Conservation (phyloP, 1,284 basidiomycete species). For the Cutaneotrichosporon sp. region DNA sequence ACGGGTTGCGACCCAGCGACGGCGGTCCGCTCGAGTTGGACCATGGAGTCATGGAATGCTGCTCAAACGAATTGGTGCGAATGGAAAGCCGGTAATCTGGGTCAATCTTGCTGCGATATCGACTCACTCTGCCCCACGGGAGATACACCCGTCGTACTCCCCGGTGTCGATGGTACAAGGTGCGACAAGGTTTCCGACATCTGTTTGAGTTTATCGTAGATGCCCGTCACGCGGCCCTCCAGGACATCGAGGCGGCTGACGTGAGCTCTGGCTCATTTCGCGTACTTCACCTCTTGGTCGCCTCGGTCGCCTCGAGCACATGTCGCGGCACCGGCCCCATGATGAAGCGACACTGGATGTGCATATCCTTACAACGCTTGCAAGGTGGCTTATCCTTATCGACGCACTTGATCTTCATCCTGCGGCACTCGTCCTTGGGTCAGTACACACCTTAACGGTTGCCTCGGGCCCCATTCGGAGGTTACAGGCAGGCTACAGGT, state of each 20-base stretch:
- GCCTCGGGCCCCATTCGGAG: too few relatives aligned
- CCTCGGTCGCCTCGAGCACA: conserved; percentile 13
- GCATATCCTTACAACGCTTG: conserved; percentile 29
- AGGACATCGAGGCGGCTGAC: conserved; percentile 18
- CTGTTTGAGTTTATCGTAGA: conserved; percentile 24
- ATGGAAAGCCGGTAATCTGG: not conserved
- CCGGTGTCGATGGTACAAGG: not conserved
- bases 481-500: too few relatives aligned
- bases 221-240: conserved; percentile 22
- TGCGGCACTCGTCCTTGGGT: conserved; percentile 24
- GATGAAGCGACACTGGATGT: conserved; percentile 27
- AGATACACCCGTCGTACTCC: not conserved
- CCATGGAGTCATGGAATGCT: not conserved
- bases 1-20: not conserved
- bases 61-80: not conserved
- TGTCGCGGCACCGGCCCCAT: conserved; percentile 28
- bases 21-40: not conserved
- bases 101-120: not conserved
- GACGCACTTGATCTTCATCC: conserved; percentile 32
- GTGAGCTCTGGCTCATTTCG: not conserved
- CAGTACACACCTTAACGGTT: not conserved
- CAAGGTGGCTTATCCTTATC: conserved; percentile 35
- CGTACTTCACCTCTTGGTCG: conserved; percentile 8
- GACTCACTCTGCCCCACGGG: not conserved
- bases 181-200: conserved; percentile 9